Evolutionary conservation across 176 grass and related monocot species (phyloP).

Genomic region (Hyparrhenia diplandra): DNA sequence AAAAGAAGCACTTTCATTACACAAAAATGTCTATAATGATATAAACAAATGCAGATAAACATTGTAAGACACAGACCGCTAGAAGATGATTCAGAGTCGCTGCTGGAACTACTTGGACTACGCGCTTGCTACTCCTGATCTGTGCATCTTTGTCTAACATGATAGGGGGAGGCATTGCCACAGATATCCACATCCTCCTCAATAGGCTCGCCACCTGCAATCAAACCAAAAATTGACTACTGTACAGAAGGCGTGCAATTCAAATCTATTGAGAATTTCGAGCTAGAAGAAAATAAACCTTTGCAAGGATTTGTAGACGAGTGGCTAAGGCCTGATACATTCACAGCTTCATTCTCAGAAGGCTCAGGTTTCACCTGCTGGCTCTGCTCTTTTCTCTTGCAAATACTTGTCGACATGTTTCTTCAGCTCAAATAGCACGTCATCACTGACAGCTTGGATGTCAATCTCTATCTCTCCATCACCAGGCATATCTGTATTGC

Average conservation of each 20-base stretch:
- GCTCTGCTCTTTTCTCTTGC: slow-evolving; percentile 33
- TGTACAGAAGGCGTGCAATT: slow-evolving; percentile 3
- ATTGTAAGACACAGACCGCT: slow-evolving; percentile 67
- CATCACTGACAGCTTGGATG: slow-evolving; percentile 70
- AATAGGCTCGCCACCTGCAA: slow-evolving; percentile 44
- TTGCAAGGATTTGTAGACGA: slow-evolving; percentile 63
- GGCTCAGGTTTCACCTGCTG: slow-evolving; percentile 49
- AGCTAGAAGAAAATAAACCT: slow-evolving; percentile 45
- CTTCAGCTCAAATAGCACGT: slow-evolving; percentile 58
- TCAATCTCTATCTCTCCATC: slow-evolving; percentile 89
- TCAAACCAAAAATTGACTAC: not conserved
- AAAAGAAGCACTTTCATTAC: not conserved
- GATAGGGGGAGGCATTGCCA: slow-evolving; percentile 76
- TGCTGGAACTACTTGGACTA: slow-evolving; percentile 75
- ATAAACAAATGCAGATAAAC: not conserved
- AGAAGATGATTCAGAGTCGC: slow-evolving; percentile 78
- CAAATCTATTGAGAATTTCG: slow-evolving; percentile 3
- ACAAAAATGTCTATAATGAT: slow-evolving; percentile 5
- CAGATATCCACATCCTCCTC: slow-evolving; percentile 98
- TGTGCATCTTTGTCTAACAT: slow-evolving; percentile 69
- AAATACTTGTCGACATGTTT: slow-evolving; percentile 72
- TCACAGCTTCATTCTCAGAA: slow-evolving; percentile 65
- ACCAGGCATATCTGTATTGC: slow-evolving; percentile 34
- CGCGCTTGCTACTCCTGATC: slow-evolving; percentile 44
- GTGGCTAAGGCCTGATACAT: slow-evolving; percentile 77